Base-by-base conservation (phyloP, 495 filamentous ascomycete species). In the Parathielavia hyrcaniae region DNA sequence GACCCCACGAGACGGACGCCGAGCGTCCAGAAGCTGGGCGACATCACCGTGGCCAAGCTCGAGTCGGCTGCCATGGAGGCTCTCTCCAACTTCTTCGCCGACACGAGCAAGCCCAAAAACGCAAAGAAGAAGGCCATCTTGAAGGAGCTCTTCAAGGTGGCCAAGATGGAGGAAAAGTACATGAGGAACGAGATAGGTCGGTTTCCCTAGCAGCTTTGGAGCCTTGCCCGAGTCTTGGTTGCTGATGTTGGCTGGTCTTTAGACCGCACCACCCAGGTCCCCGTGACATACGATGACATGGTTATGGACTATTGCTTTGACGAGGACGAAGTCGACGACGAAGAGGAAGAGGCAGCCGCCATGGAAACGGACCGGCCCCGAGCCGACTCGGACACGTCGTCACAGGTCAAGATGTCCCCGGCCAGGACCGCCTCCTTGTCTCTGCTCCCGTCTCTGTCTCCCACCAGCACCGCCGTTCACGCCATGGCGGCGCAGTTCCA, bases 101-200 rank as follows among this genome's bases (percentile, higher is more conserved):
- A 77, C 36, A 73, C 73, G 11, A 71, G 72, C 6, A 73, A 71
- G 8, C 69, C 70, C 1, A 68, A 63, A 14, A 81, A 81, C 38
- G 41, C 55, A 4, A 61, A 65, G 32, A 80, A 79, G 65, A 73
- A 63, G 53, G 58, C 69, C 1, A 76, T 66, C 20, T 54, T 90
- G 19, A 81, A 83, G 57, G 85, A 87, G 65, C 81, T 89, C 6
- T 89, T 86, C 66, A 81, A 79, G 53, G 78, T 89, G 19, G 84
- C 86, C 20, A 74, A 75, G 50, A 70, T 74, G 61, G 84, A 90
- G 65, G 86, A 88, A 60, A 70, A 76, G 11, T 87, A 73, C 59
- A 70, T 76, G 44, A 76, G 80, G 47, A 78, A 79, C 16, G 78
- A 85, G 60, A 79, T 86, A 30, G 83, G 86, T 87, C 70, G 64